These are phyloP conservation scores for Thalia dealbata DNA, from an alignment of 176 grass and related monocot genomes.

Conservation along the genomic window DNA sequence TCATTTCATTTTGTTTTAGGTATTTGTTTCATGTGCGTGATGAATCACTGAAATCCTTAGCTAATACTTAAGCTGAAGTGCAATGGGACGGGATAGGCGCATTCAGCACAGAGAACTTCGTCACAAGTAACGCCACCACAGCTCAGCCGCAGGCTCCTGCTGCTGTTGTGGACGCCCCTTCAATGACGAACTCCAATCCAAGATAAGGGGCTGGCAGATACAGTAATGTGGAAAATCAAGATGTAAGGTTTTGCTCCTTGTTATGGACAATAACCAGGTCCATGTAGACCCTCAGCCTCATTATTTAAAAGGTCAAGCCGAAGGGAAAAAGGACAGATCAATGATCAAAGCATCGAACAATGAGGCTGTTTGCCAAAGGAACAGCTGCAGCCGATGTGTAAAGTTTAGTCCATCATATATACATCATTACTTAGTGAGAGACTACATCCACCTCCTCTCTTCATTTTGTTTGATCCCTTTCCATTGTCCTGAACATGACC, in stretches of 20 bases:
- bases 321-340: neutral
- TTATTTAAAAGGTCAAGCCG: too few relatives aligned
- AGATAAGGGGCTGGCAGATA: neutral
- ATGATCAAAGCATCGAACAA: neutral
- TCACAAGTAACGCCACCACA: conserved; percentile 32
- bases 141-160: conserved; percentile 29
- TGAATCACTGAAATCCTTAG: conserved; percentile 26
- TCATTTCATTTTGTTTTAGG: neutral
- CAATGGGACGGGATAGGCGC: conserved; percentile 39
- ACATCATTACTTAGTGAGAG: neutral
- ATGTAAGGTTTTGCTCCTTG: neutral
- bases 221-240: neutral
- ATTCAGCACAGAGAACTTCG: conserved; percentile 37
- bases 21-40: neutral
- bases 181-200: conserved; percentile 15
- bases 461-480: neutral
- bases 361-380: neutral
- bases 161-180: conserved; percentile 13
- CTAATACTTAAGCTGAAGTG: conserved; percentile 32
- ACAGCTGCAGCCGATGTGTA: neutral
- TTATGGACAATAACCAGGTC: neutral
- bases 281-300: neutral
- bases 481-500: too few relatives aligned
- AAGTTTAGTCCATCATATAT: neutral
- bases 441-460: neutral